Evolutionary conservation across 306 rosid species (phyloP), one percentile per base, ranked within the genome.

Genomic region (Rubus parviflorus): DNA sequence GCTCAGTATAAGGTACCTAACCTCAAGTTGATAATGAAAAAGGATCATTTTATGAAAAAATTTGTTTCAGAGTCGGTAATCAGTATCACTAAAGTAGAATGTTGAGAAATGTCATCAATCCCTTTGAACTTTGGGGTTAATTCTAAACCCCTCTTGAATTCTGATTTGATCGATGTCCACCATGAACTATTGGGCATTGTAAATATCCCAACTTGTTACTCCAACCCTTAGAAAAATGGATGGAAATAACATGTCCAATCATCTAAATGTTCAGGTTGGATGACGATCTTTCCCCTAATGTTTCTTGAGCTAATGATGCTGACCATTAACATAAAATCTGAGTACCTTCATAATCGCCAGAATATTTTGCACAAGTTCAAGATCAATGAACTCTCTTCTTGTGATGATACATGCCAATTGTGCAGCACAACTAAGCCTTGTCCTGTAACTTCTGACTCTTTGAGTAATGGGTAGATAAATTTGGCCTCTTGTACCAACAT

Each of bases 51-150:
- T 13, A 37, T 3, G 9, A 16, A 7, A 67, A 42, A 4, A 54
- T 9, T 11, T 54, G 40, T 58, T 56, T 57, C 10, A 57, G 77
- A 73, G 43, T 57, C 0, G 22, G 77, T 45, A 30, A 54, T 22
- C 67, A 56, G 1, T 42, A 56, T 73, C 25, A 42, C 20, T 57
- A 7, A 20, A 51, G 20, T 22, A 13, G 8, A 43, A 22, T 56
- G 40, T n/a, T 54, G 41, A 3, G 52, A 73, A 41, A 57, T 73
- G 47, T 12, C 35, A 73, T 25, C 22, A 57, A 13, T 42, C 43
- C 42, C 48, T 57, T 25, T 30, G 41, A 42, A 73, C 40, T 73
- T 23, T 23, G 68, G 47, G 77, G 68, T 16, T 54, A 42, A 41
- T 22, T 58, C 11, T 23, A 43, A 43, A 20, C 42, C 48, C 37